Evolutionary conservation across 2,329 filamentous ascomycete genomes (phyloP), one percentile per base, ranked within the genome.

Genomic region (Falciphora oryzae): DNA sequence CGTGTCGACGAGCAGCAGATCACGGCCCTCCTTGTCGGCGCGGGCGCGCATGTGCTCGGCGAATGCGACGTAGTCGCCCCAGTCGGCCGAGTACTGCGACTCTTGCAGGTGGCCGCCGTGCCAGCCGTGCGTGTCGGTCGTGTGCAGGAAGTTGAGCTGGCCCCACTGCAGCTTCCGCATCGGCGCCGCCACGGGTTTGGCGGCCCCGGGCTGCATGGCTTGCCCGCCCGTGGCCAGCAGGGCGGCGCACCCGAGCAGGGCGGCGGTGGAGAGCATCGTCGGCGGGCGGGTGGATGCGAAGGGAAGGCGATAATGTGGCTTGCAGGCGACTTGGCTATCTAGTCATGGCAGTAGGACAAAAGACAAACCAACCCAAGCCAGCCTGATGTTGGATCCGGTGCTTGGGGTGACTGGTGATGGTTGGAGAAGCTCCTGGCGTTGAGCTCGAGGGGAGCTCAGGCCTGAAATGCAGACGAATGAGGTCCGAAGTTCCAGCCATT

Each of bases 11-110:
- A 99, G 80, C n/a, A 99, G 80, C 22, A 99, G 80, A 74, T 99
- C 95, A 32, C 85, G 86, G 59, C 92, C 93, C 63, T 89, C 83
- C 1, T 87, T 84, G 72, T 97, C 91, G 64, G 93, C 92, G 72
- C 86, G 88, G 69, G 87, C 83, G 65, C 86, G 89, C 82, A 99
- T 86, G 73, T 94, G 92, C 50, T 89, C 82, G 44, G 93, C 87
- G 73, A 99, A 97, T 8, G 94, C 97, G 71, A 98, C 85, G 76
- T 98, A 99, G 78, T 99, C 95, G 65, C 95, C 95, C 93, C 95
- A 98, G 76, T 99, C 95, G 60, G 92, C 94, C 8, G 92, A 93
- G 77, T 96, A 99, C 66, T 95, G 94, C 3, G 92, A 83, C 89
- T 99, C 95, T 79, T 93, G 89, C 6, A 98, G 79, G 80, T 99